Percentiles rank a stretch among this genome's conserved stretches.
Evolutionary conservation across 1,284 basidiomycete genomes (phyloP).

Genomic region (Schizopora paradoxa): DNA sequence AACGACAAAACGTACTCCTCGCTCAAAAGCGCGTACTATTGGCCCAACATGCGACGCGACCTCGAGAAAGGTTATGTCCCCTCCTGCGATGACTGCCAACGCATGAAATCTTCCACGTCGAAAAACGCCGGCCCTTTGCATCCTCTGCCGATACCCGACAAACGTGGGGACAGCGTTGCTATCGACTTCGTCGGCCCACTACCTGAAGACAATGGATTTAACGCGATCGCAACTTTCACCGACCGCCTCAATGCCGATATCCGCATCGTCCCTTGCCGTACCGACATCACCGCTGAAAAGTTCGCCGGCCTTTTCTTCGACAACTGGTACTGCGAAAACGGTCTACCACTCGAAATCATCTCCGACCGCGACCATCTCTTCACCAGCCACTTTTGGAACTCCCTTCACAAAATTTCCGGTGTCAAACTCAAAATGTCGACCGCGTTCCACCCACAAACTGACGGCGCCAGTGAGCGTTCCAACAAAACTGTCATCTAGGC

Average conservation of each 20-base stretch:
- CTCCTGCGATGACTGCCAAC: slow-evolving; percentile 20
- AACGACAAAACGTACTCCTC: slow-evolving; percentile 20
- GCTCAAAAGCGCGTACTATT: slow-evolving; percentile 19
- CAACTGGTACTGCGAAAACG: slow-evolving; percentile 21
- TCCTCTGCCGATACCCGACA: slow-evolving; percentile 23
- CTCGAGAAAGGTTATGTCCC: slow-evolving; percentile 20
- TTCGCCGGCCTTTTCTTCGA: slow-evolving; percentile 21
- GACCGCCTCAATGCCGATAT: slow-evolving; percentile 22
- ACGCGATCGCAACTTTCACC: slow-evolving; percentile 16
- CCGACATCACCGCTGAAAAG: slow-evolving; percentile 25
- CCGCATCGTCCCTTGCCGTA: slow-evolving; percentile 19
- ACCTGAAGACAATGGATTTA: slow-evolving; percentile 16
- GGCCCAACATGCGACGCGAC: slow-evolving; percentile 20
- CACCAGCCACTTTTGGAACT: slow-evolving; percentile 23
- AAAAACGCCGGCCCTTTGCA: slow-evolving; percentile 22
- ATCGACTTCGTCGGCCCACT: slow-evolving; percentile 33
- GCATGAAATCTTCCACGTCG: slow-evolving; percentile 19
- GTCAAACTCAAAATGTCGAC: slow-evolving; percentile 23
- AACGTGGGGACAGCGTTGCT: slow-evolving; percentile 19
- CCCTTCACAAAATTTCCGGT: slow-evolving; percentile 19
- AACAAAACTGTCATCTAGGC: slow-evolving; percentile 33
- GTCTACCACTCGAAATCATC: slow-evolving; percentile 22
- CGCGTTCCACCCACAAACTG: slow-evolving; percentile 23
- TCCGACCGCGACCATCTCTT: slow-evolving; percentile 24
- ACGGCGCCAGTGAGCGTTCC: slow-evolving; percentile 27